A percentile compares a stretch with the other conserved stretches of the same genome.
phyloP scores from a whole-genome alignment of 2,329 filamentous ascomycete species.

The Lachnellula subtilissima region DNA sequence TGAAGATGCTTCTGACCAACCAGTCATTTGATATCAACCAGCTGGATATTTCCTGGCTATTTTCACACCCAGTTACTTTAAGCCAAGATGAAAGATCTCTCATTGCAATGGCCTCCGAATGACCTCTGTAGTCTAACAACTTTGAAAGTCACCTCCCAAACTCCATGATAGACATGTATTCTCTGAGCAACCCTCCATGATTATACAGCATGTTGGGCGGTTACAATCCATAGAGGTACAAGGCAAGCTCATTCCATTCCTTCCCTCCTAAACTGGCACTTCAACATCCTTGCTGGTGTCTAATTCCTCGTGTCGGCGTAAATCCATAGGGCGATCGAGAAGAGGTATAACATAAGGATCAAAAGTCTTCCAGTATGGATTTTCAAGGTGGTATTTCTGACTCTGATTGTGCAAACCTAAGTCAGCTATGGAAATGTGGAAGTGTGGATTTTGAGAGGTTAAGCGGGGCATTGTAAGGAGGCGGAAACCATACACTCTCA shows the following conservation, averaged over 20 bases:
- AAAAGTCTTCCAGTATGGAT: constrained; percentile 53
- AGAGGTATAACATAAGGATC: constrained; percentile 68
- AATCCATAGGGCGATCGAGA: constrained; percentile 64
- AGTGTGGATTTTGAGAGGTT: not conserved
- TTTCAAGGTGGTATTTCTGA: constrained; percentile 58
- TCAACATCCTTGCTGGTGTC: constrained; percentile 49
- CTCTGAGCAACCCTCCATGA: too few species aligned
- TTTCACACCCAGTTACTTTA: too few species aligned
- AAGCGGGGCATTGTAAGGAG: not conserved
- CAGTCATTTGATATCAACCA: too few species aligned
- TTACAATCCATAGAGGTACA: not conserved
- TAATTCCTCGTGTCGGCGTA: constrained; percentile 63
- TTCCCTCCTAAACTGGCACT: constrained; percentile 30
- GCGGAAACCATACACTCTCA: constrained; percentile 49
- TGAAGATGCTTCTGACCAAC: too few species aligned
- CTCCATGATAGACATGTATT: too few species aligned
- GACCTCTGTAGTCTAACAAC: too few species aligned
- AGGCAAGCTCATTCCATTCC: not conserved
- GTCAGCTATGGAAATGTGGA: constrained; percentile 10
- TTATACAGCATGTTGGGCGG: too few species aligned
- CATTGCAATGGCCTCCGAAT: too few species aligned
- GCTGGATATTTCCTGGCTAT: too few species aligned
- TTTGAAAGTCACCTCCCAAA: too few species aligned
- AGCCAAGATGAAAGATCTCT: too few species aligned
- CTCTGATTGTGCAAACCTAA: constrained; percentile 33